Evolutionary conservation across 805 yeast species (phyloP), one percentile per base, ranked within the genome.

Genomic region (Wickerhamomyces tratensis): DNA sequence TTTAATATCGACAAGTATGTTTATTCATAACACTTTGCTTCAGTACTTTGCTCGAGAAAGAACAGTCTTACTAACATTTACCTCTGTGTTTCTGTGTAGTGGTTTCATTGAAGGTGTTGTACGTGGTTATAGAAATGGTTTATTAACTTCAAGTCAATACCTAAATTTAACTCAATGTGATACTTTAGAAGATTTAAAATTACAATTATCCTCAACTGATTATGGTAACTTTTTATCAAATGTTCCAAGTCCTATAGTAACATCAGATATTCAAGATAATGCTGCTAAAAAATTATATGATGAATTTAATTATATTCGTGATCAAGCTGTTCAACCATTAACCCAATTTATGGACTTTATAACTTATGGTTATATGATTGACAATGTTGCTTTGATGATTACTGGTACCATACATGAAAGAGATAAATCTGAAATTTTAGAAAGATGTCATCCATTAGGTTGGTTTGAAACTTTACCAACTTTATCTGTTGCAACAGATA

Each of bases 381-480:
- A 93, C 67, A 93, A 93, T 62, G 96, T 93, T 35, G 86, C 93
- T 25, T 71, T 93, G 57, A 84, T 93, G 83, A 91, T 93, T 57
- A 89, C 97, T 2, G 99, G 99, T 25, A 88, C 98, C 0, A 76
- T 93, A 47, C 98, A 93, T 60, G 95, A 89, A 57, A 76, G 98
- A 56, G 96, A 94, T 63, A 79, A 86, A 57, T 65, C 78, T 36
- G 98, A 93, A 57, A 82, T 94, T 41, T 72, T 93, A 56, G 79
- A 79, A 45, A 80, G 96, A 59, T 88, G 96, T 61, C 95, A 93
- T 61, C 98, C 98, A 0, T 71, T 93, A 53, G 99, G 99, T 38
- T 89, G 97, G 96, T 93, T 93, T 57, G 98, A 93, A 53, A 91
- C 98, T 7, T 76, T 93, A 52, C 98, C 98, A 33, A 91, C 98